phyloP scores from a whole-genome alignment of 2,329 filamentous ascomycete genomes.

The Pyrenophora seminiperda region DNA sequence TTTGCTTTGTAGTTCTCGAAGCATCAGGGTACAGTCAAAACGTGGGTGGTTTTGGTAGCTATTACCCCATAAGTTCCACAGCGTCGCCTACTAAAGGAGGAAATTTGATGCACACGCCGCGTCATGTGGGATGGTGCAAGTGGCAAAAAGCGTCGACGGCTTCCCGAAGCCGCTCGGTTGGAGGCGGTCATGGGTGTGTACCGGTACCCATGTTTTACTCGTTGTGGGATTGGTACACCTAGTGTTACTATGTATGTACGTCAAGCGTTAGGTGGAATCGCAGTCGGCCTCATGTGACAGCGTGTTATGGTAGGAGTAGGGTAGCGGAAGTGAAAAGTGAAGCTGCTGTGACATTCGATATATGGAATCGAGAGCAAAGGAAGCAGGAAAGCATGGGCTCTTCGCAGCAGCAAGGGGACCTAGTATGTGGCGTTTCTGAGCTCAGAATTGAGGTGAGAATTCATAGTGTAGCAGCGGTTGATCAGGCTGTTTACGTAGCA shows the following conservation, averaged over 20 bases:
- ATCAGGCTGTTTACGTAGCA: neutral
- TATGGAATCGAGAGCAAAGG: too few relatives aligned
- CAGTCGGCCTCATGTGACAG: slow-evolving; percentile 8
- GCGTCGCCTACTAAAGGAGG: slow-evolving; percentile 3
- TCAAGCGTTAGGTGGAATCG: neutral
- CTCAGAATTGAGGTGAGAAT: slow-evolving; percentile 27
- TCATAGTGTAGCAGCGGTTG: too few relatives aligned
- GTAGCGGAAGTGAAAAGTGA: too few relatives aligned
- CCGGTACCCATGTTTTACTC: slow-evolving; percentile 35
- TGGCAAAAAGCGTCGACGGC: slow-evolving; percentile 27
- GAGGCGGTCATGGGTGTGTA: slow-evolving; percentile 23
- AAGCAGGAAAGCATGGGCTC: too few relatives aligned
- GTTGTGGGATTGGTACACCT: slow-evolving; percentile 41
- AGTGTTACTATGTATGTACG: neutral
- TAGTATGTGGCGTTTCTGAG: slow-evolving; percentile 9
- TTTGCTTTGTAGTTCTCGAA: neutral
- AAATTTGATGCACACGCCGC: slow-evolving; percentile 28
- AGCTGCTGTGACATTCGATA: too few relatives aligned
- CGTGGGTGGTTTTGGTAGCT: neutral
- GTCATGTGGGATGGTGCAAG: slow-evolving; percentile 24
- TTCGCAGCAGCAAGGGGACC: slow-evolving; percentile 1
- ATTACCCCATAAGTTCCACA: slow-evolving; percentile 24
- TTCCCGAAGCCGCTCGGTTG: slow-evolving; percentile 13
- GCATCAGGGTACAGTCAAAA: slow-evolving; percentile 1
- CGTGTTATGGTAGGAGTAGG: too few relatives aligned